Evolutionary conservation across 805 yeast species (phyloP), one percentile per base, ranked within the genome.

Genomic region (Sungouiozyma ichnusensis): DNA sequence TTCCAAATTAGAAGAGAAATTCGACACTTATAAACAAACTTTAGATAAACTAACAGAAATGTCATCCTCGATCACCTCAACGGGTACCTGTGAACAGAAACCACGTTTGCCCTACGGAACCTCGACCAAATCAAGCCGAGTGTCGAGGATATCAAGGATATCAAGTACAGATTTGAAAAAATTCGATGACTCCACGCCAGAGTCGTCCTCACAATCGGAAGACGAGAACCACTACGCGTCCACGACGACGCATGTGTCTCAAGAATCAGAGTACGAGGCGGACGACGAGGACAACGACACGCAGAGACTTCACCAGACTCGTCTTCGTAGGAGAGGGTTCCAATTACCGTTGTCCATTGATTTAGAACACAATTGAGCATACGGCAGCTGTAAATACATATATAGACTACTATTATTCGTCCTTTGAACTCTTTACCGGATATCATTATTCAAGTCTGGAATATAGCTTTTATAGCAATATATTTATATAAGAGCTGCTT

Each of bases 1-100:
- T 33, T 53, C 50, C 39, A 48, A 49, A 16, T 37, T 62, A 36
- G 64, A 62, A 40, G 52, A 45, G 35, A 54, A 59, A 43, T 49
- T 60, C n/a, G 54, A 52, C 5, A 51, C 45, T 35, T 60, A 57
- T 41, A 53, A 53, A 37, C 51, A 47, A 19, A 51, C 51, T 2
- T 47, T 60, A 38, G 42, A 53, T 20, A 49, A 53, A 27, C 41
- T 39, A 13, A 24, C 29, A 6, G 29, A 24, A n/a, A 8, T 9
- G 15, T 20, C 38, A 20, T 19, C 27, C 15, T 36, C 38, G 15
- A 11, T 17, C 11, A 7, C 31, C 15, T 20, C 38, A 5, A 9
- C 31, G 14, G 4, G 16, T 20, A 24, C 37, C 7, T 13, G 19
- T 8, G 16, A 16, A 13, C 17, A 8, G 33, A 36, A 20, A 14